Conservation (phyloP, 495 filamentous ascomycete species). For the Aspergillus nidulans region DNA sequence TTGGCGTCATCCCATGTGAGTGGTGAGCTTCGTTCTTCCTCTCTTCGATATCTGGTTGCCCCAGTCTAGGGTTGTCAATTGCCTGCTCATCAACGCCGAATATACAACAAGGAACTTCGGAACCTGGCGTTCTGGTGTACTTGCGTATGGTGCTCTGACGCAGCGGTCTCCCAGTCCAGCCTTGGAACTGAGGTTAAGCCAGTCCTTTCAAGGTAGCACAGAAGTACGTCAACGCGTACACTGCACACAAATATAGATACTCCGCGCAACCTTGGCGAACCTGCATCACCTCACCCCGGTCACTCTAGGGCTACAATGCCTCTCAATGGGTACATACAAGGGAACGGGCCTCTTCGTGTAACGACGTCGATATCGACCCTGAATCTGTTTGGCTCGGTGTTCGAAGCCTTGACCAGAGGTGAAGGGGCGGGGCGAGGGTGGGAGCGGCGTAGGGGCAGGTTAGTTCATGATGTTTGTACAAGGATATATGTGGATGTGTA, state of each 20-base stretch:
- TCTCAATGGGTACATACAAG: not conserved
- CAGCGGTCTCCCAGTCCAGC: not conserved
- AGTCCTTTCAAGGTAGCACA: not conserved
- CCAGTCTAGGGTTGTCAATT: not conserved
- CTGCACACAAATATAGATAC: not conserved
- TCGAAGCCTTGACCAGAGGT: too few relatives aligned
- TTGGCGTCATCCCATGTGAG: not conserved
- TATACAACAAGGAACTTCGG: not conserved
- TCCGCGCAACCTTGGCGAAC: slow-evolving; percentile 4
- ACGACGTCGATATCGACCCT: not conserved
- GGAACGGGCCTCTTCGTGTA: slow-evolving; percentile 3
- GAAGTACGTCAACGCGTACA: not conserved
- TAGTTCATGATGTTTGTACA: not conserved
- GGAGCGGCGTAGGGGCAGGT: not conserved
- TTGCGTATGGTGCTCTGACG: not conserved
- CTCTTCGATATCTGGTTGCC: not conserved
- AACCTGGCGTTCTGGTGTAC: too few relatives aligned
- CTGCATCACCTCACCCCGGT: not conserved
- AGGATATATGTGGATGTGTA: not conserved
- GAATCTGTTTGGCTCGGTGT: slow-evolving; percentile 5
- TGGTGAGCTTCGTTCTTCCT: not conserved
- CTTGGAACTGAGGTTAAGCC: not conserved
- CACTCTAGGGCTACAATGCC: not conserved
- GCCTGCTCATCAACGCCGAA: too few relatives aligned
- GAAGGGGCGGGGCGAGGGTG: too few relatives aligned